Evolutionary conservation across 495 filamentous ascomycete species (phyloP).

Genomic region (Podospora comata): DNA sequence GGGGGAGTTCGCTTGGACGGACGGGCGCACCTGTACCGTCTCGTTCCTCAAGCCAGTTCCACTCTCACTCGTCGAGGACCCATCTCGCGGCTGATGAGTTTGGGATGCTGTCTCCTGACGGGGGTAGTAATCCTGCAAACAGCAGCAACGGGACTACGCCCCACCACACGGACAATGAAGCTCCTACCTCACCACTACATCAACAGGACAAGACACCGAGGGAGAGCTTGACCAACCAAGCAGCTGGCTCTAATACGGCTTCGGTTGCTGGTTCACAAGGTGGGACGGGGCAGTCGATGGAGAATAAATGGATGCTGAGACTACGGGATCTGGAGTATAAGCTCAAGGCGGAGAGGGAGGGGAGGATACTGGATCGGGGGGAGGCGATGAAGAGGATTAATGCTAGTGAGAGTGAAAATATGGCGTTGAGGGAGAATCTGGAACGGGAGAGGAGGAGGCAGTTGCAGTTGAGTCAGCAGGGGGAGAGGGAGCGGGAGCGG

Average conservation of each 20-base stretch:
- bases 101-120: conserved; percentile 1
- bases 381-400: conserved; percentile 81
- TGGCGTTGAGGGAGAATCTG: conserved; percentile 64
- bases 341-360: conserved; percentile 86
- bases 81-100: conserved; percentile 1
- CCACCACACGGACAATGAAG: not conserved
- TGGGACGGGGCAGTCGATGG: conserved; percentile 29
- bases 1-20: conserved; percentile 23
- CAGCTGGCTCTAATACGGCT: not conserved
- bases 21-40: conserved; percentile 19
- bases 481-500: not conserved
- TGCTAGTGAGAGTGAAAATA: conserved; percentile 75
- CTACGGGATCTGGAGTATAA: conserved; percentile 83
- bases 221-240: not conserved
- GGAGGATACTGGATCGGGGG: conserved; percentile 74
- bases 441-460: conserved; percentile 48
- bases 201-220: not conserved
- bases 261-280: not conserved
- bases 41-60: conserved; percentile 2
- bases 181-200: not conserved
- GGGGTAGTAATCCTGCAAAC: not conserved
- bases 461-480: not conserved
- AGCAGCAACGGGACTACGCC: not conserved
- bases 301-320: conserved; percentile 77
- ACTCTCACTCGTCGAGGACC: not conserved